These are phyloP conservation scores for Sarcocystis neurona DNA, from an alignment of 169 alveolate genomes.

Conservation along the genomic window DNA sequence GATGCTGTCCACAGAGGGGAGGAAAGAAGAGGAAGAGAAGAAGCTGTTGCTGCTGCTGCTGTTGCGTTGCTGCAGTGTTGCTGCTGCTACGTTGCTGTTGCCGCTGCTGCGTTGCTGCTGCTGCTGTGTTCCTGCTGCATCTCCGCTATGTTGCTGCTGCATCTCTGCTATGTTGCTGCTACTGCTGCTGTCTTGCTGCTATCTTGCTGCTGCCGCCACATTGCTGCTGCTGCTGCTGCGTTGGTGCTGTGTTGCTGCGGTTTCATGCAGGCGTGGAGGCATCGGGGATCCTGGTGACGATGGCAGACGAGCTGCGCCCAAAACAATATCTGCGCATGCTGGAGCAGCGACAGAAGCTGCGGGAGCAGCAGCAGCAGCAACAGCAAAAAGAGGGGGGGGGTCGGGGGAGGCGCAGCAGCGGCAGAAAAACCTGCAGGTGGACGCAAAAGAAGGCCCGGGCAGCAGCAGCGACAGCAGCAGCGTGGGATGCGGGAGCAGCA, in stretches of 20 bases:
- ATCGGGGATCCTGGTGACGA: slow-evolving; percentile 73
- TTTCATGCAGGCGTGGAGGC: slow-evolving; percentile 67
- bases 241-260: no score
- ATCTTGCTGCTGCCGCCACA: no score
- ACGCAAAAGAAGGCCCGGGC: not conserved
- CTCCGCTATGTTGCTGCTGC: not conserved
- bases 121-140: not conserved
- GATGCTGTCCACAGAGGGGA: no score
- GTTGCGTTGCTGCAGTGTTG: no score
- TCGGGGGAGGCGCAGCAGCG: not conserved
- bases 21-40: no score
- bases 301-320: slow-evolving; percentile 59
- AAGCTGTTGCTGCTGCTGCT: no score
- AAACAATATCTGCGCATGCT: not conserved
- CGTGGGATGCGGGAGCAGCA: not conserved
- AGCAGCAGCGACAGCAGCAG: not conserved
- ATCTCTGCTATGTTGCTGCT: slow-evolving; percentile 22
- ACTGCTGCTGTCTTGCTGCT: no score
- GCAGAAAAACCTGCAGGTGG: not conserved
- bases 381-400: slow-evolving; percentile 39
- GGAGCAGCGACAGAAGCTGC: not conserved
- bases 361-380: slow-evolving; percentile 23
- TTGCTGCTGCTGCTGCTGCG: no score
- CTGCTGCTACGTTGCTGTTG: no score
- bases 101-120: not conserved